Evolutionary conservation across 2,329 filamentous ascomycete genomes (phyloP), one percentile per base, ranked within the genome.

Genomic region (Colletotrichum sp.): DNA sequence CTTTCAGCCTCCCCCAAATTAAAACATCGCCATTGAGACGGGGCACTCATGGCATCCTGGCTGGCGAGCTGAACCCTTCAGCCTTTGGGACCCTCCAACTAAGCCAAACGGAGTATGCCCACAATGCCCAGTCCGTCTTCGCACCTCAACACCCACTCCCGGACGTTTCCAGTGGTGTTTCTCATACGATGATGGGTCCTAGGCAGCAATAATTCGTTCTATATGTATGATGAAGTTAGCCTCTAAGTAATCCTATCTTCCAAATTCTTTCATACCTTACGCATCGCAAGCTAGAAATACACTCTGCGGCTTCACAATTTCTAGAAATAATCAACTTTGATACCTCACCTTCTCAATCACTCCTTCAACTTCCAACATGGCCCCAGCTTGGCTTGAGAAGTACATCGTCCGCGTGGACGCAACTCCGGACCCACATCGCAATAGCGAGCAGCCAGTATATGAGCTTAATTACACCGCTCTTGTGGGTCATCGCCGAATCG

Each of bases 311-410:
- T 11, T 57, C 54, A 27, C 54, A 57, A 24, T 18, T 21, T 16
- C 24, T 57, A 6, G 9, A 57, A 29, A 29, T 8, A 57, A 55
- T n/a, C 13, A 27, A 29, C 54, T 57, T 29, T 12, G 8, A 57
- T 11, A 24, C 1, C 16, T 16, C 54, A 16, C 38, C 15, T 3
- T 11, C 31, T 33, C 61, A 64, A 64, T 8, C 36, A 64, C 18
- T 18, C 16, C 34, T 3, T 31, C 62, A 24, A 24, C 31, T 18
- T 29, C 29, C 16, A 67, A 24, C 12, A 71, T 71, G 69, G 62
- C 69, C n/a, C 54, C 69, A n/a, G 62, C 33, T 15, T 71, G 69
- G 69, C 69, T 71, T 11, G 69, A 71, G 57, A 70, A 71, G 13
- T 33, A 31, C 34, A 66, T 71, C 21, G 62, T 71, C 47, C 62